Evolutionary conservation across 306 rosid species (phyloP).

Genomic region (Rubus idaeus): DNA sequence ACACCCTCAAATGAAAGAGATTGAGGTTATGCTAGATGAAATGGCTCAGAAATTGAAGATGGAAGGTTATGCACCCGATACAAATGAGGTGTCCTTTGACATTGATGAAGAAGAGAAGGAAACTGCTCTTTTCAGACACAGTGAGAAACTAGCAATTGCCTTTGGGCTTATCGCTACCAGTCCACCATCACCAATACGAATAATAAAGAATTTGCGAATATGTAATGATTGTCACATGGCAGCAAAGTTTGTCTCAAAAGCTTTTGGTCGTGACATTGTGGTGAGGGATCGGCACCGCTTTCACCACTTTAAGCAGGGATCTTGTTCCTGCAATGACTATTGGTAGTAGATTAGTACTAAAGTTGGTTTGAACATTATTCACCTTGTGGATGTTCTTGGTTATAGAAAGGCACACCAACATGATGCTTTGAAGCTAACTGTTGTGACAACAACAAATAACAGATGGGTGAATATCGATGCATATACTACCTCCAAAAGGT

Average conservation of each 20-base stretch:
- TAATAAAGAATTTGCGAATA: conserved; percentile 72
- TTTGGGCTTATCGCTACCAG: conserved; percentile 62
- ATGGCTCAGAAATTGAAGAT: conserved; percentile 59
- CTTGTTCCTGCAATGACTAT: conserved; percentile 70
- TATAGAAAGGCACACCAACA: neutral
- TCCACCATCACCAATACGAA: conserved; percentile 61
- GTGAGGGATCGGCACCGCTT: conserved; percentile 83
- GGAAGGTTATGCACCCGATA: conserved; percentile 67
- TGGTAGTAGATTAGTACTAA: conserved; percentile 44
- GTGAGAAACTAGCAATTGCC: conserved; percentile 84
- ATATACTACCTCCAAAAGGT: neutral
- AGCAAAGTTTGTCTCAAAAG: conserved; percentile 61
- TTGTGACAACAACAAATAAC: neutral
- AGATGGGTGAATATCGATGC: neutral
- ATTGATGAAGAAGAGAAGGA: conserved; percentile 82
- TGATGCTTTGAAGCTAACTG: neutral
- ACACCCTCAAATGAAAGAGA: conserved; percentile 57
- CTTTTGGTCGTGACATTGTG: conserved; percentile 58
- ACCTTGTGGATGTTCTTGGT: neutral
- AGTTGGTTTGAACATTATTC: neutral
- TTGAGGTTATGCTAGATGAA: conserved; percentile 63
- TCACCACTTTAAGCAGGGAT: conserved; percentile 74
- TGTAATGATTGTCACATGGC: conserved; percentile 82
- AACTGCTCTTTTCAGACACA: conserved; percentile 59
- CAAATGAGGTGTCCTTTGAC: conserved; percentile 69